These are phyloP conservation scores for Madurella fahalii DNA, from an alignment of 2,329 filamentous ascomycete genomes.

Conservation along the genomic window DNA sequence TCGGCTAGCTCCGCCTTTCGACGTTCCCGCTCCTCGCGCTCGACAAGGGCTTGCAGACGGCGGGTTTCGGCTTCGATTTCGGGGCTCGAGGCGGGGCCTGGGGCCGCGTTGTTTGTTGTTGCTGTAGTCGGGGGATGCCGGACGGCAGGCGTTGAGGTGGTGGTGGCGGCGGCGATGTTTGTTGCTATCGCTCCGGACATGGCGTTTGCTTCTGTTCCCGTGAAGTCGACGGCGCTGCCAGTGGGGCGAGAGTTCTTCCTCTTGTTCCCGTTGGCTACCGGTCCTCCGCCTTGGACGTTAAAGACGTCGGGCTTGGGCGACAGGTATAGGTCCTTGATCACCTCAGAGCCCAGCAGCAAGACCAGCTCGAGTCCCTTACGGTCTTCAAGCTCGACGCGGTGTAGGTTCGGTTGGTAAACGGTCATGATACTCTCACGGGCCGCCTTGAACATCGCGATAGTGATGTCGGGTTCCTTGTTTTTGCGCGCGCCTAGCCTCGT, in stretches of 20 bases:
- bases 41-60: slow-evolving; percentile 57
- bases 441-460: slow-evolving; percentile 78
- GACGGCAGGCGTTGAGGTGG: slow-evolving; percentile 31
- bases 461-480: slow-evolving; percentile 91
- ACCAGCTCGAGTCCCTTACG: slow-evolving; percentile 88
- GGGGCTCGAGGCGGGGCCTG: slow-evolving; percentile 29
- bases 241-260: slow-evolving; percentile 44
- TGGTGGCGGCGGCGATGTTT: slow-evolving; percentile 23
- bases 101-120: slow-evolving; percentile 38
- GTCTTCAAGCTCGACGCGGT: slow-evolving; percentile 87
- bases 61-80: slow-evolving; percentile 73
- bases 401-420: slow-evolving; percentile 89
- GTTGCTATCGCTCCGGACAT: slow-evolving; percentile 42
- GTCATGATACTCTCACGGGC: slow-evolving; percentile 64
- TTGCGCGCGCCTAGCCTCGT: slow-evolving; percentile 69
- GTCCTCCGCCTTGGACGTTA: slow-evolving; percentile 57
- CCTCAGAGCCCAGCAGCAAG: slow-evolving; percentile 59
- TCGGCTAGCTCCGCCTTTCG: slow-evolving; percentile 53
- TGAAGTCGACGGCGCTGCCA: slow-evolving; percentile 19
- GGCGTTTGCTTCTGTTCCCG: slow-evolving; percentile 25
- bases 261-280: slow-evolving; percentile 26
- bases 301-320: slow-evolving; percentile 69
- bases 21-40: slow-evolving; percentile 52
- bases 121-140: slow-evolving; percentile 40
- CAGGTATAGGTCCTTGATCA: slow-evolving; percentile 63